Conservation (phyloP, 306 rosid species). For the Purshia tridentata region DNA sequence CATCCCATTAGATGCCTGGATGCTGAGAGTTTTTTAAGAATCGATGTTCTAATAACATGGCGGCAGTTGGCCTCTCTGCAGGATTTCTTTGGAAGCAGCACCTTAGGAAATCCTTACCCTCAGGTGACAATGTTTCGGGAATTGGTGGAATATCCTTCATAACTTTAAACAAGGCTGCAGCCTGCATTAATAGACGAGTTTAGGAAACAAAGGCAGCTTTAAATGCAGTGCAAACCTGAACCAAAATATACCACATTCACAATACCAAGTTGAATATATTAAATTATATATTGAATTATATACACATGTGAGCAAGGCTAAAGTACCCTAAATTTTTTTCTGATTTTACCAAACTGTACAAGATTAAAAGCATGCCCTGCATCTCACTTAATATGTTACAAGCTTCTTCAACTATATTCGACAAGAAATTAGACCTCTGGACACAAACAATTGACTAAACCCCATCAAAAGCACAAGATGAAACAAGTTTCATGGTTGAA, state of each 20-base stretch:
- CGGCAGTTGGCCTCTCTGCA: conserved; percentile 79
- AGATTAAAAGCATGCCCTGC: not conserved
- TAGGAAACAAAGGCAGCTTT: conserved; percentile 1
- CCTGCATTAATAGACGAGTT: conserved; percentile 52
- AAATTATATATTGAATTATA: too few species aligned
- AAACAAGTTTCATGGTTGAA: conserved; percentile 12
- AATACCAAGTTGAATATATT: not conserved
- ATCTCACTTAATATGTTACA: not conserved
- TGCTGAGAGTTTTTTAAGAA: conserved; percentile 59
- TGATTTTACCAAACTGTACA: not conserved
- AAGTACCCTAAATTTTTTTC: too few species aligned
- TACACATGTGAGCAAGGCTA: not conserved
- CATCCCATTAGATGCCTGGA: conserved; percentile 33
- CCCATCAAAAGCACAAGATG: not conserved
- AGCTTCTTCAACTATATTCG: not conserved
- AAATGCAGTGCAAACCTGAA: not conserved
- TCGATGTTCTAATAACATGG: conserved; percentile 70
- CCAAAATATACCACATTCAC: not conserved
- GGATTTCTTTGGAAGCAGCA: conserved; percentile 93
- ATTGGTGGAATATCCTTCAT: conserved; percentile 78
- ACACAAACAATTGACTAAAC: not conserved
- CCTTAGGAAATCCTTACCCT: conserved; percentile 78
- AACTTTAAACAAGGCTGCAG: conserved; percentile 98
- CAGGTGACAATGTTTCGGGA: conserved; percentile 78
- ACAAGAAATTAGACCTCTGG: not conserved